Evolutionary conservation across 1,139 yeast genomes (phyloP), one percentile per base, ranked within the genome.

Genomic region (Sugiyamaella sp.): DNA sequence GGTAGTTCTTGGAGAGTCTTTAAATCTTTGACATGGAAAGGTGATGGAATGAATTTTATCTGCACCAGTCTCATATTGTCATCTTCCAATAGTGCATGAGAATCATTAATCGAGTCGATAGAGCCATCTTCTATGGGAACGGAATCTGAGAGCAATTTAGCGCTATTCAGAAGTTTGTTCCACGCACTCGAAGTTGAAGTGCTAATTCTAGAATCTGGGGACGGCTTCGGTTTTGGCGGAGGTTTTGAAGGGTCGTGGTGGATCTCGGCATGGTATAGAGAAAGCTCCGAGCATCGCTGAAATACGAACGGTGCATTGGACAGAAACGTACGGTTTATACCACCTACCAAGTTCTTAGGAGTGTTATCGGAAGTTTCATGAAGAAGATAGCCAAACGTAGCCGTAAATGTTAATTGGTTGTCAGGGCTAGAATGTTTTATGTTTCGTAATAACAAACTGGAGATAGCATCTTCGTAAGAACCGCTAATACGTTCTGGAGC

Each of bases 21-120:
- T 2, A 35, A 37, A 21, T 46, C 59, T 10, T 56, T 62, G 5
- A 43, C 54, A 37, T 55, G 46, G 55, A 67, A 71, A 8, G 80
- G 75, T 8, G 78, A 69, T 0, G 86, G 85, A n/a, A 73, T 63
- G 57, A 81, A 78, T 59, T 72, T 74, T 57, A 81, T 60, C 63
- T 81, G 85, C 14, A 79, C 69, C 27, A 69, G 21, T 27, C 51
- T 40, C 46, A 48, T 41, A 10, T 33, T 32, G 21, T 48, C 51
- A 29, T 48, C 46, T 4, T 48, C 41, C 27, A 40, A 17, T 10
- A 40, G 29, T 21, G 9, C 29, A 2, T 14, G 27, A 8, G 25
- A n/a, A 33, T 39, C 51, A 16, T 49, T 46, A 12, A 49, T 35
- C 17, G 43, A 51, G 14, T 35, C 37, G n/a, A 47, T 22, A 17